Evolutionary conservation across 352 stramenopile genomes (phyloP).

Genomic region (Globisporangium spinosum): DNA sequence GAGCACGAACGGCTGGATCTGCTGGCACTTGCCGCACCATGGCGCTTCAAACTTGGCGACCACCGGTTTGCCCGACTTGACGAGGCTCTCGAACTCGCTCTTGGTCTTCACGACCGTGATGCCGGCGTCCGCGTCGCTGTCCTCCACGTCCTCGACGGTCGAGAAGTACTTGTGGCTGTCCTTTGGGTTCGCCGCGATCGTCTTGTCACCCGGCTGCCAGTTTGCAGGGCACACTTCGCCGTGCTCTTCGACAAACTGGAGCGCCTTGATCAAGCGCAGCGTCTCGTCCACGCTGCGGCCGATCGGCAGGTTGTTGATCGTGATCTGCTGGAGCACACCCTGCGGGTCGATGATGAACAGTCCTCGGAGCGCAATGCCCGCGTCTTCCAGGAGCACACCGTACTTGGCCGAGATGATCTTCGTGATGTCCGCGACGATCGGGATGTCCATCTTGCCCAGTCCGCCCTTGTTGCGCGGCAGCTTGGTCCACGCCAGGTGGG

Average conservation of each 20-base stretch:
- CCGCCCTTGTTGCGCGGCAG: slow-evolving; percentile 89
- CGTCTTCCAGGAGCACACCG: slow-evolving; percentile 85
- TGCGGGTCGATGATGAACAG: slow-evolving; percentile 94
- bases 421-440: slow-evolving; percentile 91
- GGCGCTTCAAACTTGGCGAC: slow-evolving; percentile 84
- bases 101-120: slow-evolving; percentile 61
- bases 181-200: slow-evolving; percentile 85
- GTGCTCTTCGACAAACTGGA: slow-evolving; percentile 92
- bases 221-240: slow-evolving; percentile 92
- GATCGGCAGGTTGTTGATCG: slow-evolving; percentile 91
- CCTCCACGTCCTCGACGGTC: slow-evolving; percentile 38
- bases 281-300: slow-evolving; percentile 92
- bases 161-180: slow-evolving; percentile 84
- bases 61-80: slow-evolving; percentile 66
- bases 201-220: slow-evolving; percentile 90
- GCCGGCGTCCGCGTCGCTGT: slow-evolving; percentile 30
- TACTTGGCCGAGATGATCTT: slow-evolving; percentile 92
- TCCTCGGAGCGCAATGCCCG: slow-evolving; percentile 83
- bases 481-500: slow-evolving; percentile 88
- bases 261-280: slow-evolving; percentile 88
- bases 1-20: slow-evolving; percentile 77
- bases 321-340: slow-evolving; percentile 84
- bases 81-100: slow-evolving; percentile 52
- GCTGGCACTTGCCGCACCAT: slow-evolving; percentile 84
- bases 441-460: slow-evolving; percentile 91